These are phyloP conservation scores for Geranium rotundifolium DNA, from an alignment of 345 rosid species.

Conservation along the genomic window DNA sequence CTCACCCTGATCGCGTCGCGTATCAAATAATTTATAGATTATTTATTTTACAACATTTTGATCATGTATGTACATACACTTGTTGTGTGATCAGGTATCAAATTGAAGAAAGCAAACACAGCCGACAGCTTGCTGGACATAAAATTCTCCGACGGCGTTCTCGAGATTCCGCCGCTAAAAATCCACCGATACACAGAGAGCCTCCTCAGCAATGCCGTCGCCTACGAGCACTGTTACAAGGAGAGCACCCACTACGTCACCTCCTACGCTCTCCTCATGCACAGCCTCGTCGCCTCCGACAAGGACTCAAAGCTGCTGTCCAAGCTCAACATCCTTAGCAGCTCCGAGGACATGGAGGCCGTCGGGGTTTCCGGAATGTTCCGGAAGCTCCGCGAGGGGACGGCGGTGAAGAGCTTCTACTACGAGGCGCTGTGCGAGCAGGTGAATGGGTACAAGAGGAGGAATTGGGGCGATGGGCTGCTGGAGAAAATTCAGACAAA, in stretches of 20 bases:
- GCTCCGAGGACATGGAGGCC: slow-evolving; percentile 1
- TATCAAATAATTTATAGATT: too few species aligned
- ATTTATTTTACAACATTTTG: too few species aligned
- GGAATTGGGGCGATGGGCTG: not conserved
- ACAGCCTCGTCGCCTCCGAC: slow-evolving; percentile 11
- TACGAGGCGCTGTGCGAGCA: slow-evolving; percentile 33
- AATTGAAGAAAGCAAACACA: slow-evolving; percentile 14
- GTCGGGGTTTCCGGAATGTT: slow-evolving; percentile 15
- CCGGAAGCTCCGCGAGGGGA: slow-evolving; percentile 15
- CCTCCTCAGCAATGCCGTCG: slow-evolving; percentile 40
- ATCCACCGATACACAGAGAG: slow-evolving; percentile 26
- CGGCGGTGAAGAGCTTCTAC: slow-evolving; percentile 18
- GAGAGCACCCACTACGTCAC: slow-evolving; percentile 21
- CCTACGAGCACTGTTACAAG: slow-evolving; percentile 22
- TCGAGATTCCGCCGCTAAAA: slow-evolving; percentile 26
- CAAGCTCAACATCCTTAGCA: slow-evolving; percentile 13
- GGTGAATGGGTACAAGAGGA: slow-evolving; percentile 16
- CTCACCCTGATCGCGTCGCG: too few species aligned
- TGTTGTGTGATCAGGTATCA: too few species aligned
- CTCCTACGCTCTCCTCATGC: slow-evolving; percentile 32
- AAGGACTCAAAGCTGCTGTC: slow-evolving; percentile 29
- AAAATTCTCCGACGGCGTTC: slow-evolving; percentile 25
- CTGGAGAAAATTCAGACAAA: not conserved
- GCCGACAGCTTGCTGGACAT: slow-evolving; percentile 27
- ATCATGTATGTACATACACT: too few species aligned